These are phyloP conservation scores for Pilobolus umbonatus DNA, from an alignment of 192 early-diverging fungal species.

Conservation along the genomic window DNA sequence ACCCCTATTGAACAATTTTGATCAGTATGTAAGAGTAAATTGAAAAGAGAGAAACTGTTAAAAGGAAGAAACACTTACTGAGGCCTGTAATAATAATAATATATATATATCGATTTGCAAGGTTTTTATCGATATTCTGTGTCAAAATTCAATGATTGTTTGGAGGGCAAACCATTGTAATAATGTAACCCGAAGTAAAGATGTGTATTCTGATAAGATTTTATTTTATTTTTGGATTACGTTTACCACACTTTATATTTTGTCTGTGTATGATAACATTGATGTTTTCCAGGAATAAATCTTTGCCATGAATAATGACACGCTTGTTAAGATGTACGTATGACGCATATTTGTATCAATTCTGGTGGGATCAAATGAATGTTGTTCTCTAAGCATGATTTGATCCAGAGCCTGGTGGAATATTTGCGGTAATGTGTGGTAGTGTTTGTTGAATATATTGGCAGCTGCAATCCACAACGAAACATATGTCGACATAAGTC, in stretches of 20 bases:
- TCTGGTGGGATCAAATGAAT: constrained; percentile 1
- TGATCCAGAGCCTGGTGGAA: not conserved
- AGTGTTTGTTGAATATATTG: constrained; percentile 4
- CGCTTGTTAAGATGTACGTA: constrained; percentile 4
- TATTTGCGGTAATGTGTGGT: constrained; percentile 2
- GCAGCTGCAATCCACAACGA: constrained; percentile 5
- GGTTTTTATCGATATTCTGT: not conserved
- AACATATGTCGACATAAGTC: not conserved
- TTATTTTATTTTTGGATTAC: constrained; percentile 2
- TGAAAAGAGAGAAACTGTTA: not conserved
- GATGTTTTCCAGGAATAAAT: constrained; percentile 2
- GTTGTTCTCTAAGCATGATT: constrained; percentile 2
- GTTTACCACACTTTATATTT: constrained; percentile 2
- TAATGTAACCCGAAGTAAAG: not conserved
- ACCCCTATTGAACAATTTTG: constrained; percentile 23
- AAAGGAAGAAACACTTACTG: not conserved
- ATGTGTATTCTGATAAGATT: not conserved
- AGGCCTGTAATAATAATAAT: not conserved
- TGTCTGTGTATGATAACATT: not conserved
- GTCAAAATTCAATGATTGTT: not conserved
- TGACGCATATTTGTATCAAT: constrained; percentile 4
- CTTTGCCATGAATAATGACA: constrained; percentile 2
- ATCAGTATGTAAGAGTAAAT: constrained; percentile 3
- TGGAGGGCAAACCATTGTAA: not conserved
- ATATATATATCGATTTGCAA: not conserved